Conservation (phyloP, 805 yeast genomes). For the Ogataea trehaloabstinens region DNA sequence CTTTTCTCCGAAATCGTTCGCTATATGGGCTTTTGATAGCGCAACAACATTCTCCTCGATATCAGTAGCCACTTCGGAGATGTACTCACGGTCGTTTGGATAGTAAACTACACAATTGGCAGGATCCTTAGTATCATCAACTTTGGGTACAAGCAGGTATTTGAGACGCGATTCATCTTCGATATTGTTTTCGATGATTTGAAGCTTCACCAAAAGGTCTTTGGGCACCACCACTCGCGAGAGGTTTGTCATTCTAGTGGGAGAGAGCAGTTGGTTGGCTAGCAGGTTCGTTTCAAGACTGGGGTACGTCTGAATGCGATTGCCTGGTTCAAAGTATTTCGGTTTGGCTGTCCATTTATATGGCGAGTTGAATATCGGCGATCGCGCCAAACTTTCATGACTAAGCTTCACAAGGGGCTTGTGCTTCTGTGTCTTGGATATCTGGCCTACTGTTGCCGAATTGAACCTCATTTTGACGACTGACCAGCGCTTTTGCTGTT, state of each 20-base stretch:
- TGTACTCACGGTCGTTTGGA: constrained; percentile 6
- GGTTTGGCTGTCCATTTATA: constrained; percentile 22
- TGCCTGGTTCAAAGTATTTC: constrained; percentile 7
- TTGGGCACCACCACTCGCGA: constrained; percentile 39
- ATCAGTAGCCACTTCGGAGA: constrained; percentile 1
- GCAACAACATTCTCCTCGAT: constrained; percentile 1
- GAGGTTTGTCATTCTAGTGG: constrained; percentile 39
- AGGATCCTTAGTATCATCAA: background rate
- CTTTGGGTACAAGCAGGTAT: constrained; percentile 15
- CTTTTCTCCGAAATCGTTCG: background rate
- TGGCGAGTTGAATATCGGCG: constrained; percentile 26
- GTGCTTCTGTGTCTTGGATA: too few species aligned
- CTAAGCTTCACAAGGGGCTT: too few species aligned
- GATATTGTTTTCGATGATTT: constrained; percentile 18
- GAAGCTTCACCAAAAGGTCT: constrained; percentile 35
- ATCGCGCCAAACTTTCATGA: background rate
- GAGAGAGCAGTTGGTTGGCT: constrained; percentile 40
- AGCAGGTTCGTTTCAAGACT: constrained; percentile 34
- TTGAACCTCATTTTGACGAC: too few species aligned
- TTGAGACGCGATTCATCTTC: constrained; percentile 5
- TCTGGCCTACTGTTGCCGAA: background rate
- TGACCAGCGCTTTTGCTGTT: too few species aligned
- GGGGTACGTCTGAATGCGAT: constrained; percentile 21
- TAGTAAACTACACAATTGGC: constrained; percentile 5
- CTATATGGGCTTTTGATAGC: constrained; percentile 3